Conservation (phyloP, 495 filamentous ascomycete species). For the Sphaerosporella brunnea region DNA sequence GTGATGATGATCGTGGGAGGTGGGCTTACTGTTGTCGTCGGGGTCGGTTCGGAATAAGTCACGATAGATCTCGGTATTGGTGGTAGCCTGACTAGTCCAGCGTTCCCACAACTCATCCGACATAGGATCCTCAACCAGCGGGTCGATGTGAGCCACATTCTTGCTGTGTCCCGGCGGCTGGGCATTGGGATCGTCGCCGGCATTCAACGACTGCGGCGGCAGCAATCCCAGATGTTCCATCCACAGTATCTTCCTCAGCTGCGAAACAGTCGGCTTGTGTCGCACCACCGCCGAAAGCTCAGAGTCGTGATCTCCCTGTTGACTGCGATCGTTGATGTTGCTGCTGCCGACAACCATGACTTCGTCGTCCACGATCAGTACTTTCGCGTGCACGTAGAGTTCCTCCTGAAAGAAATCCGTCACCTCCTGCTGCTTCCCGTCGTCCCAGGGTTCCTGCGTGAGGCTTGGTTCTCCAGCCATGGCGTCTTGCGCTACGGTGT, state of each 20-base stretch:
- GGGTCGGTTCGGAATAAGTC: conserved; percentile 86
- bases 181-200: conserved; percentile 54
- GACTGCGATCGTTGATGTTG: conserved; percentile 88
- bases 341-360: conserved; percentile 69
- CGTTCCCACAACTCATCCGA: conserved; percentile 73
- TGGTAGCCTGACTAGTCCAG: conserved; percentile 61
- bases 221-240: conserved; percentile 80
- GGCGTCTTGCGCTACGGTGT: conserved; percentile 61
- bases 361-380: conserved; percentile 64
- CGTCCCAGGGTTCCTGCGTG: conserved; percentile 55
- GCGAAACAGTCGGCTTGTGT: conserved; percentile 55
- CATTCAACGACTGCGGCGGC: conserved; percentile 46
- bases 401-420: conserved; percentile 87
- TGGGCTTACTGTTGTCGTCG: conserved; percentile 50
- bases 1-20: neutral
- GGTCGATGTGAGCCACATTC: conserved; percentile 46
- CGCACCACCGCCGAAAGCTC: conserved; percentile 88
- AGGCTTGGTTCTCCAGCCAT: conserved; percentile 54
- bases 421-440: conserved; percentile 52
- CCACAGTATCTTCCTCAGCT: conserved; percentile 71
- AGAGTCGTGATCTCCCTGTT: conserved; percentile 75
- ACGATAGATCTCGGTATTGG: conserved; percentile 69
- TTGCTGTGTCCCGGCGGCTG: conserved; percentile 54
- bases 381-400: conserved; percentile 80
- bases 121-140: conserved; percentile 55